These are phyloP conservation scores for Xylariaceae sp. DNA, from an alignment of 2,329 filamentous ascomycete genomes.

Conservation along the genomic window DNA sequence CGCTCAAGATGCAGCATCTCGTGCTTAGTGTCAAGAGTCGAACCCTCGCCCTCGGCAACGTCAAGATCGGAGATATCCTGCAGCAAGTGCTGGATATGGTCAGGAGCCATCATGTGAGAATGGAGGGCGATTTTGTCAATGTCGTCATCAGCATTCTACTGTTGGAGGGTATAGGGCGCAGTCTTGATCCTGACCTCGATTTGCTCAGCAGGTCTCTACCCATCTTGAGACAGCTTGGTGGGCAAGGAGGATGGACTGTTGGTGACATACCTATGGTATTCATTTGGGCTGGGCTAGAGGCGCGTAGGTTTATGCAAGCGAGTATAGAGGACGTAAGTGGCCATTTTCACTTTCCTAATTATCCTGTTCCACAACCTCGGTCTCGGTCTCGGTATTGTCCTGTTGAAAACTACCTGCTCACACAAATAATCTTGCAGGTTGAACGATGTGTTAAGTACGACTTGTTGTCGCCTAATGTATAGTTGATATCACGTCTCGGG, in stretches of 20 bases:
- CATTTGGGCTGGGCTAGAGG: conserved; percentile 88
- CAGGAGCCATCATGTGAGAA: conserved; percentile 80
- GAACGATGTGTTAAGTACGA: conserved; percentile 91
- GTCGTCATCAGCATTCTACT: conserved; percentile 93
- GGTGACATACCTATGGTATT: conserved; percentile 82
- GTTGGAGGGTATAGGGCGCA: conserved; percentile 88
- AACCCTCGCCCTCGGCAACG: conserved; percentile 86
- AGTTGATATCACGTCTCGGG: conserved; percentile 13
- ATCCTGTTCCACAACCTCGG: not conserved
- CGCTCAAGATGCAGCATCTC: conserved; percentile 93
- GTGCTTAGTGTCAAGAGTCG: conserved; percentile 85
- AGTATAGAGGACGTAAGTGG: conserved; percentile 77
- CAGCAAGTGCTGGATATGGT: conserved; percentile 92
- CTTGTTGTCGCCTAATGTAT: conserved; percentile 82
- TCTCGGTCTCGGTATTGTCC: not conserved
- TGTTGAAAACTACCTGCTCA: not conserved
- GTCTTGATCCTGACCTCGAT: conserved; percentile 80
- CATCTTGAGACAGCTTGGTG: conserved; percentile 82
- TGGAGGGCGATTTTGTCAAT: conserved; percentile 98
- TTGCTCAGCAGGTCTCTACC: conserved; percentile 81
- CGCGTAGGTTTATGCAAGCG: conserved; percentile 81
- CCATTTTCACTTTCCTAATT: not conserved
- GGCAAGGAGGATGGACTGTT: conserved; percentile 65
- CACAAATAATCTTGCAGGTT: conserved; percentile 47
- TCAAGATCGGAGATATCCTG: conserved; percentile 93